A percentile compares a stretch with the other conserved stretches of the same genome.
Conservation (phyloP, 495 filamentous ascomycete species). For the Aspergillus conjunctus region DNA sequence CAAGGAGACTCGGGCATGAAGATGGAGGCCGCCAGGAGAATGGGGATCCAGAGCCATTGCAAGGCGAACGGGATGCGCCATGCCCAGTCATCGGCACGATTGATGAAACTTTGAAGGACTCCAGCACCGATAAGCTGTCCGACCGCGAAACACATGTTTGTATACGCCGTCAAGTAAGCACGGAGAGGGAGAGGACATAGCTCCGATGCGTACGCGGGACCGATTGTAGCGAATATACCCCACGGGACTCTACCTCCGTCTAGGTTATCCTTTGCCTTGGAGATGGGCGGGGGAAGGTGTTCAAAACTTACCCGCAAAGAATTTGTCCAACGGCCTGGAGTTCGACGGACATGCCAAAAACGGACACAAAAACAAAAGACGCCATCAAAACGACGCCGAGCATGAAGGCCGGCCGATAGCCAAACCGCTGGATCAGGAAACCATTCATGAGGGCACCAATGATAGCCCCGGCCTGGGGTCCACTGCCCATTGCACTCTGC, state of each 20-base stretch:
- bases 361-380: not conserved
- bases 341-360: not conserved
- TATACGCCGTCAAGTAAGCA: not conserved
- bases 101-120: not conserved
- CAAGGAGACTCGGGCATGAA: conserved; percentile 54
- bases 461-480: not conserved
- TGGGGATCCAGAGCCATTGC: conserved; percentile 39
- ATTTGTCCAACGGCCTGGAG: not conserved
- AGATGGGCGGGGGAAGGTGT: too few relatives aligned
- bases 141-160: not conserved
- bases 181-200: not conserved
- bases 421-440: not conserved
- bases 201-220: not conserved
- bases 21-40: conserved; percentile 34
- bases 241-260: conserved; percentile 4
- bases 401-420: not conserved
- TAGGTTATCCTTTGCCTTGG: too few relatives aligned
- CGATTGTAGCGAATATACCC: not conserved
- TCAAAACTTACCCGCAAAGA: too few relatives aligned
- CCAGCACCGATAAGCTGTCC: not conserved
- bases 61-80: conserved; percentile 1
- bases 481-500: not conserved
- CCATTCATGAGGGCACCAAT: not conserved
- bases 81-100: not conserved
- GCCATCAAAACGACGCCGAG: not conserved